Conservation (phyloP, 305 asterid species). For the Solanum hybrid region DNA sequence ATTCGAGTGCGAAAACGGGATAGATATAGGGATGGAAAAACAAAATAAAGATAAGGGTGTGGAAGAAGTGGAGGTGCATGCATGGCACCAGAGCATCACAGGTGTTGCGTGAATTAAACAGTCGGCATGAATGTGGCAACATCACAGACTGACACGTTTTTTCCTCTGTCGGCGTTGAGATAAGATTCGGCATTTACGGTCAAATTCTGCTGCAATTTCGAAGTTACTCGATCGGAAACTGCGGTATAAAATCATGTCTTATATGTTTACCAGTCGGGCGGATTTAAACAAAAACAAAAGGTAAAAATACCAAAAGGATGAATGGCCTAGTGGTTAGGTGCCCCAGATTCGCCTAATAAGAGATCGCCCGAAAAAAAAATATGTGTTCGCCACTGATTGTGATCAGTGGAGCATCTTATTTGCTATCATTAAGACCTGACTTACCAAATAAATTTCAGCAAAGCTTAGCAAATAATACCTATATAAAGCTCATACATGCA, state of each 20-base stretch:
- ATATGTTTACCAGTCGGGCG: not conserved
- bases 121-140: not conserved
- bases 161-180: not conserved
- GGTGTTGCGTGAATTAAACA: not conserved
- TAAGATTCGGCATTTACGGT: not conserved
- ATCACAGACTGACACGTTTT: not conserved
- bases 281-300: not conserved
- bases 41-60: not conserved
- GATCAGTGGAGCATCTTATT: not conserved
- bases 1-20: not conserved
- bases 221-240: not conserved
- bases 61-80: not conserved
- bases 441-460: not conserved
- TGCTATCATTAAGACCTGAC: not conserved
- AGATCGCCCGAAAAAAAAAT: not conserved
- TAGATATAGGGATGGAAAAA: not conserved
- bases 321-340: not conserved
- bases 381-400: too few relatives aligned
- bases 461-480: not conserved
- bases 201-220: not conserved
- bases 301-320: not conserved
- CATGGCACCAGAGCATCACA: not conserved
- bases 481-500: not conserved
- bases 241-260: not conserved
- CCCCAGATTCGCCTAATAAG: not conserved